Conservation (phyloP, 148 eudicot species). For the Camellia lanceoleosa region DNA sequence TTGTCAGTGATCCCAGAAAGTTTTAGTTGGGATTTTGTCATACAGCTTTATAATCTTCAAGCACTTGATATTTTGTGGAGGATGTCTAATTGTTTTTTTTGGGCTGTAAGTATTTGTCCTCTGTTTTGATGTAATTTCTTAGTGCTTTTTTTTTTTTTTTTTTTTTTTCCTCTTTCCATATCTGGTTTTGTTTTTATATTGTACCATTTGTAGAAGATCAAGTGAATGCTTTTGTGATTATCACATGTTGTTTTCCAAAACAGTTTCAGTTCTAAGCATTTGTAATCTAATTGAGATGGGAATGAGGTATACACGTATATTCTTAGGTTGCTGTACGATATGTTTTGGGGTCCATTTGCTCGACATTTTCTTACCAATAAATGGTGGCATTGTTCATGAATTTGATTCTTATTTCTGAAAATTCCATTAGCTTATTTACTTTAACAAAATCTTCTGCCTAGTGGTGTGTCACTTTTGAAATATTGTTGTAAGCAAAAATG, state of each 20-base stretch:
- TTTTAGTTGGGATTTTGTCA: conserved; percentile 5
- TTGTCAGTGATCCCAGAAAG: neutral
- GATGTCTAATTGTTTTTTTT: conserved; percentile 8
- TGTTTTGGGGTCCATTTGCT: neutral
- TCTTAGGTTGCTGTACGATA: neutral
- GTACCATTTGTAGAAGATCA: neutral
- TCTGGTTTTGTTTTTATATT: conserved; percentile 23
- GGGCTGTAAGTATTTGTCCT: conserved; percentile 20
- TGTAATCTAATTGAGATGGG: conserved; percentile 7
- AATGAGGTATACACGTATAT: neutral
- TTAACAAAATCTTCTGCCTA: too few species aligned
- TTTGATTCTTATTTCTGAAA: neutral
- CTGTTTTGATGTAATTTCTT: conserved; percentile 16
- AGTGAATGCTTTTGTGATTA: neutral
- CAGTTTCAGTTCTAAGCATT: neutral
- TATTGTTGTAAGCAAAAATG: too few species aligned
- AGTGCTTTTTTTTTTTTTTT: conserved; percentile 16
- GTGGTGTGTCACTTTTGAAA: too few species aligned
- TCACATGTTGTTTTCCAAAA: neutral
- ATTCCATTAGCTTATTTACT: too few species aligned
- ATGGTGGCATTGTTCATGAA: neutral
- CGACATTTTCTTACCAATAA: neutral
- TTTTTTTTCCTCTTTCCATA: conserved; percentile 7
- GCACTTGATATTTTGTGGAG: neutral
- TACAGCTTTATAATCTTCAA: conserved; percentile 10